Evolutionary conservation across 768 basidiomycete genomes (phyloP), one percentile per base, ranked within the genome.

Genomic region (Cytidiella melzeri): DNA sequence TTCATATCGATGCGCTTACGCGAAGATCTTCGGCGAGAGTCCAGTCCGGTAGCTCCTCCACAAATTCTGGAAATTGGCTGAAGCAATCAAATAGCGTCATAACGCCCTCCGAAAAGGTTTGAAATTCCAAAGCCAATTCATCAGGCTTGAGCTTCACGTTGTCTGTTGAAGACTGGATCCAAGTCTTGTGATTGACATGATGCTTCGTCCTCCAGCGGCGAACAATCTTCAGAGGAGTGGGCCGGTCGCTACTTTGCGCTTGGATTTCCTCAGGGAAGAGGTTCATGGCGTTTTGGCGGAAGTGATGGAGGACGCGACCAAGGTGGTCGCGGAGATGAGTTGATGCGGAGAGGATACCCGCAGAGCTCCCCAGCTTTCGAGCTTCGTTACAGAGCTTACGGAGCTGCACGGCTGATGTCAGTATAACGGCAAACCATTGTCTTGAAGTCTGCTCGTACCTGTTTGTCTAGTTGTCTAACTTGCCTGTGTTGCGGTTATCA

Each of bases 351-450:
- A 86, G 71, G 45, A 87, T 83, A 6, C 81, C 83, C 19, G 84
- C 81, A 6, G 83, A 85, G 45, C 81, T 83, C 20, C 84, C 84
- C 0, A 87, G 73, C 58, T 85, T 84, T 36, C 84, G 77, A n/a
- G 83, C 75, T n/a, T 81, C 81, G 57, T 85, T 83, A 41, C 80
- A 77, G 59, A 86, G 84, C 59, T 82, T 81, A 44, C 83, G 76
- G 12, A 87, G 73, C 80, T 86, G 57, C 18, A 26, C 47, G 60
- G 58, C 12, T n/a, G 11, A 19, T 38, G n/a, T 43, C 36, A 27
- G 21, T 34, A 52, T 26, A 40, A 26, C 40, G 42, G 20, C 51
- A n/a, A 3, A 10, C 26, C 24, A 37, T 5, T 18, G 26, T 28
- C 45, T 43, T 36, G 47, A 51, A 45, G 30, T 15, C 41, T 5